A percentile compares a stretch with the other conserved stretches of the same genome.
Evolutionary conservation across 2,329 filamentous ascomycete genomes (phyloP).

Genomic region (Lachnellula arida): DNA sequence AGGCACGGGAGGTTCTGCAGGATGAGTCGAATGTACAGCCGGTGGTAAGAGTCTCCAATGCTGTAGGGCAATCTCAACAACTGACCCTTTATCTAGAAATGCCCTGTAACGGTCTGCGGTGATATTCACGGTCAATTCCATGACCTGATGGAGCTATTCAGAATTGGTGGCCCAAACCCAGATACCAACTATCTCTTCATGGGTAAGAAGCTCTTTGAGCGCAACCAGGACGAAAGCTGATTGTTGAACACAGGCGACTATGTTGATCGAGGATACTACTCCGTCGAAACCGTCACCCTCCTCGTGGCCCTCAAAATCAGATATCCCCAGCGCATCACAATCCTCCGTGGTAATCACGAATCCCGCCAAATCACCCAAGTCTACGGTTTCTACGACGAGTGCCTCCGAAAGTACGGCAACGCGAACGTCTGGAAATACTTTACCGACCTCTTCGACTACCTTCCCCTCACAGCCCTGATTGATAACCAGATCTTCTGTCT

Average conservation of each 20-base stretch:
- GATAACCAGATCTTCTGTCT: constrained; percentile 99
- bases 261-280: constrained; percentile 98
- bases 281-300: constrained; percentile 94
- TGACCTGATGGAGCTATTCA: constrained; percentile 98
- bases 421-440: constrained; percentile 99
- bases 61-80: constrained; percentile 28
- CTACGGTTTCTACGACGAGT: constrained; percentile 99
- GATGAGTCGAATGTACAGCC: constrained; percentile 99
- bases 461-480: constrained; percentile 93
- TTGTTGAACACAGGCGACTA: constrained; percentile 68
- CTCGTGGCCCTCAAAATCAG: constrained; percentile 96
- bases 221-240: constrained; percentile 16
- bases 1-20: constrained; percentile 94
- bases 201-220: constrained; percentile 53
- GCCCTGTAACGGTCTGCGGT: constrained; percentile 95
- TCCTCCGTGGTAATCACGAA: constrained; percentile 98
- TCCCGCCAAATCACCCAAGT: constrained; percentile 98
- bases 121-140: constrained; percentile 99
- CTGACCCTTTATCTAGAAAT: constrained; percentile 61
- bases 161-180: constrained; percentile 95
- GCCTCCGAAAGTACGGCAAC: constrained; percentile 96
- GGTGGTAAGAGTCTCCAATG: constrained; percentile 61
- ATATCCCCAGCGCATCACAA: constrained; percentile 96
- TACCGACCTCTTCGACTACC: constrained; percentile 97
- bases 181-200: constrained; percentile 99